phyloP scores from a whole-genome alignment of 768 basidiomycete species.

The Serendipita sp. region DNA sequence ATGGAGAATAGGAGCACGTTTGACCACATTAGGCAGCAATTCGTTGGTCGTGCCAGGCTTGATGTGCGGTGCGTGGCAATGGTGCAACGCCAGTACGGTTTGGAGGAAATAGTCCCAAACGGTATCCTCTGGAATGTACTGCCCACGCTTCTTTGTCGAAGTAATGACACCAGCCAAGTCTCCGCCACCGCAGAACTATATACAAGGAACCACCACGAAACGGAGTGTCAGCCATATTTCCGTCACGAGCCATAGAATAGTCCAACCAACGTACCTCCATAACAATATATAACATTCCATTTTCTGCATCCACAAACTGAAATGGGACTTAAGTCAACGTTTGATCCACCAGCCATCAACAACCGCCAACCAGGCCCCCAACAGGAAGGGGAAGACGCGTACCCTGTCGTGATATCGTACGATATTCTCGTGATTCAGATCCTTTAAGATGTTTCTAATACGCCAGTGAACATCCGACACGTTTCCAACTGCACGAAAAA shows the following conservation, averaged over 20 bases:
- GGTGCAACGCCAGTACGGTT: slow-evolving; percentile 69
- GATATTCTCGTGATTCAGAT: slow-evolving; percentile 87
- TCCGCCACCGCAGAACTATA: slow-evolving; percentile 78
- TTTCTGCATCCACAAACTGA: slow-evolving; percentile 68
- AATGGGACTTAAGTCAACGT: neutral
- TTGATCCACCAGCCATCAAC: slow-evolving; percentile 8
- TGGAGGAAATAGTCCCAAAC: slow-evolving; percentile 96
- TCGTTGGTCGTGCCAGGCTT: neutral
- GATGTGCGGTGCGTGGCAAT: slow-evolving; percentile 46
- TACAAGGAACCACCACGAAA: neutral
- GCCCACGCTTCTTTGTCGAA: slow-evolving; percentile 45
- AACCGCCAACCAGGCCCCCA: slow-evolving; percentile 10
- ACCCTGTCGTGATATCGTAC: slow-evolving; percentile 84
- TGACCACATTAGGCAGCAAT: neutral
- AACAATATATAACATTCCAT: slow-evolving; percentile 85
- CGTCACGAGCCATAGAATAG: neutral
- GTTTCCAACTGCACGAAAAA: neutral
- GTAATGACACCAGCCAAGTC: slow-evolving; percentile 84
- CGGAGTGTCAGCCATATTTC: neutral
- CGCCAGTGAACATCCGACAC: neutral
- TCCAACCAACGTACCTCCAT: slow-evolving; percentile 47
- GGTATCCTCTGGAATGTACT: slow-evolving; percentile 75
- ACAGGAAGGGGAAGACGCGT: slow-evolving; percentile 7
- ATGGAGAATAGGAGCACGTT: slow-evolving; percentile 45
- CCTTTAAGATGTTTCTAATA: slow-evolving; percentile 84